Conservation (phyloP, 1,139 yeast genomes). For the Hansenula lynferdii region DNA sequence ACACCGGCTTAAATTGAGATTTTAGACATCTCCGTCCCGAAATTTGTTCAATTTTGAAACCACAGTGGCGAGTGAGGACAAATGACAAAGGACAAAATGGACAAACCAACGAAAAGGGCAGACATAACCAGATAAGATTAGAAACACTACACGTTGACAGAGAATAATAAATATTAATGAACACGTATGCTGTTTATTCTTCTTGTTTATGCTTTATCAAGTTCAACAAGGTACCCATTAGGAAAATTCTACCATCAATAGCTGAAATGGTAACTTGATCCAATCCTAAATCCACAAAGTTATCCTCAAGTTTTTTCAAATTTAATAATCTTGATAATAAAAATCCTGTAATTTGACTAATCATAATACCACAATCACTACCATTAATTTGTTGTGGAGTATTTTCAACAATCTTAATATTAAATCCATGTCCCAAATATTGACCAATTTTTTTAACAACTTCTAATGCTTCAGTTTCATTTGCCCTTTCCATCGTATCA, state of each 20-base stretch:
- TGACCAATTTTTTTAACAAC: constrained; percentile 30
- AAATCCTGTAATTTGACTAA: constrained; percentile 41
- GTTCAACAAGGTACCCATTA: constrained; percentile 25
- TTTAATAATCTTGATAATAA: constrained; percentile 34
- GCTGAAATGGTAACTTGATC: constrained; percentile 33
- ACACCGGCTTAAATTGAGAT: too few relatives aligned
- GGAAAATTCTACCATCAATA: constrained; percentile 37
- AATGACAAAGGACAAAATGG: too few relatives aligned
- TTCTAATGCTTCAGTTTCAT: constrained; percentile 30
- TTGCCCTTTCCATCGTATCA: constrained; percentile 41
- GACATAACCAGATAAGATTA: too few relatives aligned
- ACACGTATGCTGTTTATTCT: too few relatives aligned
- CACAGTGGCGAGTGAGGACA: too few relatives aligned
- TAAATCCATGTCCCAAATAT: constrained; percentile 23
- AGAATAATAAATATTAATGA: too few relatives aligned
- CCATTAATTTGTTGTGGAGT: constrained; percentile 78
- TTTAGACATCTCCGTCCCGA: too few relatives aligned
- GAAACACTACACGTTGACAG: too few relatives aligned
- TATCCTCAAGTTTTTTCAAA: constrained; percentile 18
- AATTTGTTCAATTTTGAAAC: too few relatives aligned
- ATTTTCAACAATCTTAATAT: constrained; percentile 25
- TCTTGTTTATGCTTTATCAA: background rate
- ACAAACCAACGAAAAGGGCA: too few relatives aligned
- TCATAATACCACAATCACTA: constrained; percentile 63
- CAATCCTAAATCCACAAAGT: constrained; percentile 28